Evolutionary conservation across 768 basidiomycete genomes (phyloP).

Genomic region (Boletus rubropictus): DNA sequence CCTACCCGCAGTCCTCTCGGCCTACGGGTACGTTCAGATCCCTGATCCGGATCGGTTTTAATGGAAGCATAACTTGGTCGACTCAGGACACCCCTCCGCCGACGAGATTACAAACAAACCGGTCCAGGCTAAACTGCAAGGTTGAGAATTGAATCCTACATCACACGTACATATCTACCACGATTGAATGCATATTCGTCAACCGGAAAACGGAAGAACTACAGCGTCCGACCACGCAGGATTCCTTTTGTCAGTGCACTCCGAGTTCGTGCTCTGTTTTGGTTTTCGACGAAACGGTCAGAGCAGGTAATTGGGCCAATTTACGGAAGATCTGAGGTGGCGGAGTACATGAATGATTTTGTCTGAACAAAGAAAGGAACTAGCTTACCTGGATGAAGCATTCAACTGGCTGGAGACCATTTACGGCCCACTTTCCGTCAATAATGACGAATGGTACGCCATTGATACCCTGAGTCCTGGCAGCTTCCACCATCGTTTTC

Average conservation of each 20-base stretch:
- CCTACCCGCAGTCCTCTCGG: neutral
- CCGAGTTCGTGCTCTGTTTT: neutral
- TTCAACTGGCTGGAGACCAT: constrained; percentile 39
- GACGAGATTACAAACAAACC: neutral
- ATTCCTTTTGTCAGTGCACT: neutral
- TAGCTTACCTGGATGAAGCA: constrained; percentile 33
- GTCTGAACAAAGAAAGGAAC: neutral
- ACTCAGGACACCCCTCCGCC: neutral
- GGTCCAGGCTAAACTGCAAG: neutral
- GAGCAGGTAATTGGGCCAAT: constrained; percentile 17
- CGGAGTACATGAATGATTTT: neutral
- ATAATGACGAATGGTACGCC: constrained; percentile 50
- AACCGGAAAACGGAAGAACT: neutral
- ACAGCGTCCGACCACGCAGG: neutral
- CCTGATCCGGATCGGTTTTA: neutral
- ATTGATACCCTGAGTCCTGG: constrained; percentile 37
- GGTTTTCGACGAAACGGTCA: neutral
- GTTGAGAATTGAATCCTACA: neutral
- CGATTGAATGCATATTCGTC: neutral
- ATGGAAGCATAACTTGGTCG: neutral
- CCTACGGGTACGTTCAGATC: neutral
- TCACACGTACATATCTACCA: neutral
- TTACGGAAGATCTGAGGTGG: constrained; percentile 28
- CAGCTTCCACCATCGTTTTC: constrained; percentile 33
- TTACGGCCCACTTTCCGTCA: constrained; percentile 40